phyloP scores from a whole-genome alignment of 2,329 filamentous ascomycete species.

The Aureobasidium zeae region DNA sequence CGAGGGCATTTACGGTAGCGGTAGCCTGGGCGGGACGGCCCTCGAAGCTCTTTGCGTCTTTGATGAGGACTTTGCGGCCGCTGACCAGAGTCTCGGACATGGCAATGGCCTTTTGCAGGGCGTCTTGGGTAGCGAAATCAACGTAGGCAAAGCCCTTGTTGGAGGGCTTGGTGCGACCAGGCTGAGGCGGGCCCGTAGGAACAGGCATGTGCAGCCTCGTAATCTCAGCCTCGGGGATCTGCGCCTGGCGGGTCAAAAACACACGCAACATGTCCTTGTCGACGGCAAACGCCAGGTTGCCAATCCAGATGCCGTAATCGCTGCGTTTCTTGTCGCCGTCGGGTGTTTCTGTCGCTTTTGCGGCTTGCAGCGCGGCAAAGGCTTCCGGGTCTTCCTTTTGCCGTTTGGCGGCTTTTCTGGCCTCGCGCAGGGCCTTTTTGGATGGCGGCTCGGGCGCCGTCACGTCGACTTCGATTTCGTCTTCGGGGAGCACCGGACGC shows the following conservation, averaged over 20 bases:
- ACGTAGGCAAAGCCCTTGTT: constrained; percentile 97
- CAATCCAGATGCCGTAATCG: constrained; percentile 85
- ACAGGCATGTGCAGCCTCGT: constrained; percentile 75
- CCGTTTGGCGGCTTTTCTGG: constrained; percentile 56
- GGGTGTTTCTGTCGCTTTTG: constrained; percentile 10
- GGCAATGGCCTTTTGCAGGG: constrained; percentile 67
- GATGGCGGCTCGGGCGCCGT: constrained; percentile 85
- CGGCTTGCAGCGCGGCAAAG: constrained; percentile 1
- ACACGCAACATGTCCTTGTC: constrained; percentile 65
- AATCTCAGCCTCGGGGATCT: constrained; percentile 55
- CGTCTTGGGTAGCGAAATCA: constrained; percentile 64
- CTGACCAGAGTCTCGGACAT: constrained; percentile 74
- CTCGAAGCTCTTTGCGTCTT: constrained; percentile 81
- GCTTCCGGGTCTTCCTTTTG: constrained; percentile 18
- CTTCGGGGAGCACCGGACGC: constrained; percentile 41
- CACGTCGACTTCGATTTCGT: constrained; percentile 84
- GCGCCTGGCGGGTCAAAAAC: constrained; percentile 66
- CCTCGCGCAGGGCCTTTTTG: constrained; percentile 80
- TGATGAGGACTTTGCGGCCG: constrained; percentile 80
- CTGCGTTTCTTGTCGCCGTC: constrained; percentile 48
- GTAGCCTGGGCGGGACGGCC: constrained; percentile 67
- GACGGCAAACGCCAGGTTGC: constrained; percentile 79
- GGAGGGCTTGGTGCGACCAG: constrained; percentile 38
- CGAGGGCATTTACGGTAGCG: constrained; percentile 18
- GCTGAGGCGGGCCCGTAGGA: constrained; percentile 34